Evolutionary conservation across 1,284 basidiomycete genomes (phyloP), one percentile per base, ranked within the genome.

Genomic region (Bondarzewia mesenterica): DNA sequence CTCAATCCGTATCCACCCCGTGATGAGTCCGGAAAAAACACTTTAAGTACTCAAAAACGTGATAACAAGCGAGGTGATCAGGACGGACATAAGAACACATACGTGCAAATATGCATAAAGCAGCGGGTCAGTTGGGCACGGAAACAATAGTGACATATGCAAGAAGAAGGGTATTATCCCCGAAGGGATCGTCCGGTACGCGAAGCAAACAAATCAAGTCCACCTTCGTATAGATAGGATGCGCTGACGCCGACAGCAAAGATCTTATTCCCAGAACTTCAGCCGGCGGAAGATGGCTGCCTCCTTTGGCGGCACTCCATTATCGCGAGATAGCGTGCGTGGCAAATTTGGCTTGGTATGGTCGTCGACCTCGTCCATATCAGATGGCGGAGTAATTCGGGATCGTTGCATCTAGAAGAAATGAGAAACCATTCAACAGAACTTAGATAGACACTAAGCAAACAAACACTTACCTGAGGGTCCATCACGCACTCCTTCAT

Each of bases 401-500:
- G 77, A 73, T 50, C 74, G 71, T 64, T 79, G 78, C 73, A 78
- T 74, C 80, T 82, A 45, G 22, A 48, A 42, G 43, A 52, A 37
- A 48, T 29, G 49, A 50, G 46, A n/a, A n/a, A n/a, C n/a, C n/a
- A n/a, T 32, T 47, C n/a, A 16, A 18, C 29, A 20, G 21, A 27
- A 40, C 1, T 8, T 50, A 42, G 39, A 36, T 4, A 7, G 39
- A 47, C 44, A 12, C n/a, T 32, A 12, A 12, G 36, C 4, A 39
- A 27, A 14, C 36, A 25, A n/a, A 42, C 5, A 57, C 72, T 49
- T 55, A 84, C 84, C 65, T 85, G 81, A 48, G 73, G 69, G 52
- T 74, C 75, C 85, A 89, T 86, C 25, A 85, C 57, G 60, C 66
- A 64, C 27, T 73, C 67, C 15, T 69, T 70, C 35, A 72, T 61